phyloP scores from a whole-genome alignment of 169 alveolate genomes.

The Plasmodium coatneyi region DNA sequence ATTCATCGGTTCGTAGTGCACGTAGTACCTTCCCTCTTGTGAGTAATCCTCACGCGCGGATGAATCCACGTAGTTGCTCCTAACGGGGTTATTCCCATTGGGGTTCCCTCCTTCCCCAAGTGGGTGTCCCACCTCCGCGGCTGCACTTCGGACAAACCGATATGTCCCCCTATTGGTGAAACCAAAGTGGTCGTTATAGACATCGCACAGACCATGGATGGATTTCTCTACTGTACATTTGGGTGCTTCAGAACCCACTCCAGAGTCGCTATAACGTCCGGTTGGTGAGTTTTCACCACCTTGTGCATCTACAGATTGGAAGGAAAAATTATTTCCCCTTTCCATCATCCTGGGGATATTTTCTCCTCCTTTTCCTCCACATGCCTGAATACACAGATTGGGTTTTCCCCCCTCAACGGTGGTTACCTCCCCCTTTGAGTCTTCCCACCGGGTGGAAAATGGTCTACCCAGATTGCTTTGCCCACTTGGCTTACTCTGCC shows the following conservation, averaged over 20 bases:
- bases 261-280: background rate
- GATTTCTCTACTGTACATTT: background rate
- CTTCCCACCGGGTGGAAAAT: background rate
- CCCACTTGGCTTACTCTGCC: background rate
- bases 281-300: background rate
- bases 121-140: background rate
- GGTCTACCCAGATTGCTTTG: background rate
- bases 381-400: background rate
- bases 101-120: background rate
- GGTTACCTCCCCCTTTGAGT: background rate
- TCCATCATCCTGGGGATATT: background rate
- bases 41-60: background rate
- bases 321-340: background rate
- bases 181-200: background rate
- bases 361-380: background rate
- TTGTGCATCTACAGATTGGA: background rate
- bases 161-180: background rate
- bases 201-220: background rate
- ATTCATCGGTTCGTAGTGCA: background rate
- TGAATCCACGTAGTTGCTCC: background rate
- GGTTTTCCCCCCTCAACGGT: background rate
- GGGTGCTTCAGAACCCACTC: background rate
- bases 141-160: background rate
- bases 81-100: background rate
- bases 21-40: background rate